Conservation (phyloP, 2,329 filamentous ascomycete species). For the Beauveria rudraprayagi region DNA sequence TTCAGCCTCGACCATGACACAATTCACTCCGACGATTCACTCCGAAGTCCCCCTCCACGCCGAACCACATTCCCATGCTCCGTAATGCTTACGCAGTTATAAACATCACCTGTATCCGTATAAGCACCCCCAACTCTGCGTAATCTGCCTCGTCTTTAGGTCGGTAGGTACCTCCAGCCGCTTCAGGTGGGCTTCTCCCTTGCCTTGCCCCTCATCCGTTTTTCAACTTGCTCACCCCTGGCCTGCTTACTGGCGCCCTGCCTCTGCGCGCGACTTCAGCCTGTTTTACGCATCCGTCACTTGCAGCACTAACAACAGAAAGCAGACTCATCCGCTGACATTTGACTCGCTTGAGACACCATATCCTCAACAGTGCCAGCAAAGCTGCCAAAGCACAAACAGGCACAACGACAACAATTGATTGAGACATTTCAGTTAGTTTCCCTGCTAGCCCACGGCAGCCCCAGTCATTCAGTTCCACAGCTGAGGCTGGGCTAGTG, state of each 20-base stretch:
- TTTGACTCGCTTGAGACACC: neutral
- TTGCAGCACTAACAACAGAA: no score
- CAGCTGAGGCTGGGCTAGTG: slow-evolving; percentile 4
- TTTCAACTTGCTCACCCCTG: neutral
- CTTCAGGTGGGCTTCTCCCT: neutral
- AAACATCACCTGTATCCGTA: neutral
- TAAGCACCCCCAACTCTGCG: neutral
- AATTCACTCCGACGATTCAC: neutral
- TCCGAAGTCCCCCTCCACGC: neutral
- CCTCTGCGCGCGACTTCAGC: neutral
- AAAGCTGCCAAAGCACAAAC: neutral
- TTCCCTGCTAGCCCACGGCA: no score
- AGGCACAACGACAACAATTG: neutral
- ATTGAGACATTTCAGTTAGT: slow-evolving; percentile 1
- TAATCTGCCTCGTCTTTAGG: neutral
- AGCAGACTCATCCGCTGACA: neutral
- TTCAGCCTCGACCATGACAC: no score
- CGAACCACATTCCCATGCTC: neutral
- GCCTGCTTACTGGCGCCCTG: neutral
- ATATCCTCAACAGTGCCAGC: neutral
- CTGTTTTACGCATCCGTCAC: neutral
- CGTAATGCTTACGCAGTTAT: neutral
- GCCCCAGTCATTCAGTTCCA: neutral
- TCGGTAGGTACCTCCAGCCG: no score
- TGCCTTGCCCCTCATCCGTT: neutral